phyloP scores from a whole-genome alignment of 2,329 filamentous ascomycete species.

The Graphiopsis chlorocephala region DNA sequence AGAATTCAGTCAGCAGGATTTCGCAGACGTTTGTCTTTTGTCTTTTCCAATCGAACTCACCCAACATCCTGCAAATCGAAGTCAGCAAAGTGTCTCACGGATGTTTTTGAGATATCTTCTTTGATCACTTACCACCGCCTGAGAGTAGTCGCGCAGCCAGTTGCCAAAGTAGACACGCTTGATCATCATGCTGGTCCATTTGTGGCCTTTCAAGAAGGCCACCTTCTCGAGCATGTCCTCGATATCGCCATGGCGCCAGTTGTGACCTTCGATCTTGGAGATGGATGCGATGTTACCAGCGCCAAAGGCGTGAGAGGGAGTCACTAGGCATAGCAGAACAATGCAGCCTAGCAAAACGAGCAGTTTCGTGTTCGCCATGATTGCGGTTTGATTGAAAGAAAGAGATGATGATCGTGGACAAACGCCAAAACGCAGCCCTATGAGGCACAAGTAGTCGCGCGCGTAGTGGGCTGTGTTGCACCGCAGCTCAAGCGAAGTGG shows the following conservation, averaged over 20 bases:
- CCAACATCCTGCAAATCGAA: slow-evolving; percentile 43
- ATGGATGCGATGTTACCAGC: slow-evolving; percentile 48
- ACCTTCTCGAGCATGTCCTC: slow-evolving; percentile 51
- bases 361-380: slow-evolving; percentile 15
- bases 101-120: not conserved
- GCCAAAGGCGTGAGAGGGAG: slow-evolving; percentile 41
- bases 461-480: slow-evolving; percentile 2
- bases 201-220: slow-evolving; percentile 60
- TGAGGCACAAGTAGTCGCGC: not conserved
- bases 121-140: slow-evolving; percentile 42
- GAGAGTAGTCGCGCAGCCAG: slow-evolving; percentile 50
- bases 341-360: slow-evolving; percentile 29
- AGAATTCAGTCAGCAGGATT: not conserved
- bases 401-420: not conserved
- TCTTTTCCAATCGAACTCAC: not conserved
- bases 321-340: slow-evolving; percentile 28
- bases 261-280: slow-evolving; percentile 45
- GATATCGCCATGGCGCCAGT: slow-evolving; percentile 54
- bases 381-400: not conserved
- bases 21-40: not conserved
- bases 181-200: slow-evolving; percentile 74
- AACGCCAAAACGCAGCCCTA: not conserved
- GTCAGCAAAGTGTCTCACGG: not conserved
- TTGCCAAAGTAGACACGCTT: slow-evolving; percentile 42
- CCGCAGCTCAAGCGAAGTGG: not conserved